Conservation (phyloP, 208 protist genomes). For the Vickermania ingenoplastis region DNA sequence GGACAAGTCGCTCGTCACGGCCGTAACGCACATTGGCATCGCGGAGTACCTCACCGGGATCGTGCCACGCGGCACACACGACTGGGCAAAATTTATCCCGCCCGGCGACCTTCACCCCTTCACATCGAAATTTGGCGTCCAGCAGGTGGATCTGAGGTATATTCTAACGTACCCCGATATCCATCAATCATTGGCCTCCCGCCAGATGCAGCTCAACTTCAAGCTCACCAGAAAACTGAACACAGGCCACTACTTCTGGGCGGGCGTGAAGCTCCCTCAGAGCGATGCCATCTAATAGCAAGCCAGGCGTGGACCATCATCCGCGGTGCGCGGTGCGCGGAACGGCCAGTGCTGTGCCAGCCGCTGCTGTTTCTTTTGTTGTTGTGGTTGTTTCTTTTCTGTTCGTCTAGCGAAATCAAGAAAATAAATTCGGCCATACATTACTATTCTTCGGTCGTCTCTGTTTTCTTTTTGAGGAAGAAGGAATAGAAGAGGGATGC, state of each 20-base stretch:
- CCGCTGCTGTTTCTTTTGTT: conserved; percentile 2
- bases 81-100: conserved; percentile 88
- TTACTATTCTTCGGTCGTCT: no score
- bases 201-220: conserved; percentile 63
- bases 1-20: conserved; percentile 79
- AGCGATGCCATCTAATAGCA: no score
- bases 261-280: conserved; percentile 35
- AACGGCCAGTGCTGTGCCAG: background rate
- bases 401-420: no score
- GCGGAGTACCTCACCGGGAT: conserved; percentile 82
- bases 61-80: conserved; percentile 83
- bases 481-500: no score
- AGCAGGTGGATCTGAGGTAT: conserved; percentile 56
- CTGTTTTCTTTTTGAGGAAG: no score
- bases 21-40: conserved; percentile 57
- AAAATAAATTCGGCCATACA: no score
- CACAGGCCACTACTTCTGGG: conserved; percentile 83
- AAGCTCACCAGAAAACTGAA: conserved; percentile 38
- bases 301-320: no score
- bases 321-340: background rate
- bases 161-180: conserved; percentile 60
- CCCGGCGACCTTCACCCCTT: conserved; percentile 61
- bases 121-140: conserved; percentile 30
- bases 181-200: conserved; percentile 35
- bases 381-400: conserved; percentile 6